Percentiles rank a stretch among this genome's conserved stretches.
Evolutionary conservation across 2,329 filamentous ascomycete species (phyloP).

Genomic region (Cladosporium sp.): DNA sequence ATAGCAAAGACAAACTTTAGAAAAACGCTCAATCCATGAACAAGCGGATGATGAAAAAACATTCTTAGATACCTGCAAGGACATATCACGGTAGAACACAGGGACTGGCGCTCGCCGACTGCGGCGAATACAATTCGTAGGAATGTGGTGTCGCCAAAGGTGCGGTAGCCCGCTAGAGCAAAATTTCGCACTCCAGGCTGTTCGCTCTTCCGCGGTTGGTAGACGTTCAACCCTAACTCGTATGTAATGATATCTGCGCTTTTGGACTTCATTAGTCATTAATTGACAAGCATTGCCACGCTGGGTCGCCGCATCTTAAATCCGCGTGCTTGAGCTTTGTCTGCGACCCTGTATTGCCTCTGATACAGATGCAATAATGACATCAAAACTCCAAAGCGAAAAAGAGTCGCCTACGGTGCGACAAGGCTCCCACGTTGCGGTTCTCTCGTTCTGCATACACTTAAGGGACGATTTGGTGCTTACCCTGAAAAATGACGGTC

Average conservation of each 20-base stretch:
- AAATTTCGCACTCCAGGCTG: background rate
- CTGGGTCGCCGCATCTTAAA: background rate
- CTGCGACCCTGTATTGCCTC: background rate
- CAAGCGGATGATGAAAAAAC: background rate
- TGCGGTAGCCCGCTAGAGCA: background rate
- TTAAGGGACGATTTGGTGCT: too few relatives aligned
- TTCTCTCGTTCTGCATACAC: too few relatives aligned
- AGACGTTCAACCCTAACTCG: background rate
- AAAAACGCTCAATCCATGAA: background rate
- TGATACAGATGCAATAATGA: background rate
- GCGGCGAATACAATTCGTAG: background rate
- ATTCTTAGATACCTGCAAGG: background rate
- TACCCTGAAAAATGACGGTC: too few relatives aligned
- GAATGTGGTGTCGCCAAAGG: background rate
- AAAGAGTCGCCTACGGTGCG: too few relatives aligned
- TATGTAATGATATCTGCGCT: background rate
- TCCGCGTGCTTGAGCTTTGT: background rate
- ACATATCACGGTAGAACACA: background rate
- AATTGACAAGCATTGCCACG: background rate
- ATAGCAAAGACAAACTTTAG: background rate
- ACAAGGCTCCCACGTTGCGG: too few relatives aligned
- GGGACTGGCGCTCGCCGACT: constrained; percentile 2
- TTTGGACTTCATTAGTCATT: background rate
- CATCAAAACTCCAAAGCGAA: too few relatives aligned
- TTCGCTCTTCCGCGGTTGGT: background rate